A percentile compares a stretch with the other conserved stretches of the same genome.
Conservation (phyloP, 768 basidiomycete species). For the Leccinum variicolor region DNA sequence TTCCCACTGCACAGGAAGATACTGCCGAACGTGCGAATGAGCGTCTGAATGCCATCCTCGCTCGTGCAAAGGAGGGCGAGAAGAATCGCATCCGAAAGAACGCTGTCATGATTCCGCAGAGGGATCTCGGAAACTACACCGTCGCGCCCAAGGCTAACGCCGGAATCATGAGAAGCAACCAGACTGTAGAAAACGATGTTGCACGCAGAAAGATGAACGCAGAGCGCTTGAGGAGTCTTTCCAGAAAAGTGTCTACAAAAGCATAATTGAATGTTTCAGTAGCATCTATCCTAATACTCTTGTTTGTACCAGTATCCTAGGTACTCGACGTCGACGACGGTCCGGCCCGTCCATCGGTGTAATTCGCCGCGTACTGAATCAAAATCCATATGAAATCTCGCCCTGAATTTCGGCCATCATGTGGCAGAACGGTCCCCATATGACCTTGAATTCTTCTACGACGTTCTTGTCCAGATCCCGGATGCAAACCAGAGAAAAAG, state of each 20-base stretch:
- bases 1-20: slow-evolving; percentile 53
- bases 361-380: not conserved
- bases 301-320: slow-evolving; percentile 1
- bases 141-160: slow-evolving; percentile 66
- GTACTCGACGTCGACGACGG: too few relatives aligned
- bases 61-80: slow-evolving; percentile 63
- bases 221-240: slow-evolving; percentile 67
- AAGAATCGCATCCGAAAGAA: slow-evolving; percentile 71
- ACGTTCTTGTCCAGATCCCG: not conserved
- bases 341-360: too few relatives aligned
- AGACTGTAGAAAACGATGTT: slow-evolving; percentile 69
- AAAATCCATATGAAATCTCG: not conserved
- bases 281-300: not conserved
- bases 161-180: slow-evolving; percentile 48
- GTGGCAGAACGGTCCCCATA: not conserved
- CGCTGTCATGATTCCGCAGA: slow-evolving; percentile 79
- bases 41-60: slow-evolving; percentile 65
- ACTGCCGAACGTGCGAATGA: slow-evolving; percentile 42
- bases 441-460: not conserved
- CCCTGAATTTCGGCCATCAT: not conserved
- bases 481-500: not conserved
- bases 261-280: slow-evolving; percentile 6
- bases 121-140: slow-evolving; percentile 72
- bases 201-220: slow-evolving; percentile 72
- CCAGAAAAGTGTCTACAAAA: slow-evolving; percentile 40